Base-by-base conservation (phyloP, 352 stramenopile genomes). In the Globisporangium abappressorium region DNA sequence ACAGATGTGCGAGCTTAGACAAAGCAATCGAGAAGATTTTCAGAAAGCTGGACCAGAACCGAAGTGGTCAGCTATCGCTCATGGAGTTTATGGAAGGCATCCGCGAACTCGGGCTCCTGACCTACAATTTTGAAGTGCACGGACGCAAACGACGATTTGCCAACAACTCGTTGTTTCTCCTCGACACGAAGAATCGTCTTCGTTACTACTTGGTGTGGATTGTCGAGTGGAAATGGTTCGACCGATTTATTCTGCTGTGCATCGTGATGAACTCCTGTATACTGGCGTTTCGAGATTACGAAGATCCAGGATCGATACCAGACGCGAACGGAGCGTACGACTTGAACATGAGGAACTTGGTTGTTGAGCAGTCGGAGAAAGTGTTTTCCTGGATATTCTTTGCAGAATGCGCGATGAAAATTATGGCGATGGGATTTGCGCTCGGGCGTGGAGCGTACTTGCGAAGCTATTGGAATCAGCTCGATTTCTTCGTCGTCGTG, bases 401-500 rank as follows among this genome's bases (percentile, higher is more conserved):
- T 8, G 71, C 81, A 2, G 91, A 97, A 66, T 89, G 77, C 49
- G 70, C 58, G 1, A 38, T 97, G 3, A 97, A 97, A 70, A 84
- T 97, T 38, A 77, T 94, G 36, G 86, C 82, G 9, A 79, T 93
- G 71, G 89, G 89, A 2, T 89, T 89, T 22, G 41, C 79, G 6
- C 69, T 85, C 14, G 85, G 84, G 9, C 62, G 80, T 18, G 82
- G 82, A 5, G 71, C 72, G 15, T 96, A 95, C 57, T 58, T 94
- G 15, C 74, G 78, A 41, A 87, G 90, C 65, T 72, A 79, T 41
- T 97, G 89, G 88, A 97, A 97, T 59, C 72, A 84, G 34, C 74
- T 97, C 18, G 90, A 97, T 65, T 97, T 94, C 70, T 81, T 96
- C 47, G 87, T 97, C 20, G 90, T 97, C 41, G 65, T 91, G 7